Evolutionary conservation across 2,329 filamentous ascomycete genomes (phyloP).

Genomic region (Podosphaera fusca): DNA sequence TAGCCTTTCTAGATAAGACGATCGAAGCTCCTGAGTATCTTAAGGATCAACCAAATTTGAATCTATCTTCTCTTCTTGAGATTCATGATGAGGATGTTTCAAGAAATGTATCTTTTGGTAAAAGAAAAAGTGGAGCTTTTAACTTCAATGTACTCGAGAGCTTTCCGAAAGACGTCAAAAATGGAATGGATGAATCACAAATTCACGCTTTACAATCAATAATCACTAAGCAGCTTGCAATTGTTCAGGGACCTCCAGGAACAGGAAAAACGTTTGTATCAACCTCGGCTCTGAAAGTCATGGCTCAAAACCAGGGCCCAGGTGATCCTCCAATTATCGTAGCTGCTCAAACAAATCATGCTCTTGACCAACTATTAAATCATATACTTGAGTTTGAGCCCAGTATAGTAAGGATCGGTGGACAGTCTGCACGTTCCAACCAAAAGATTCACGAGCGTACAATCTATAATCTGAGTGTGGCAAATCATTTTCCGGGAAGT

Average conservation of each 20-base stretch:
- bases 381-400: constrained; percentile 26
- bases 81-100: constrained; percentile 3
- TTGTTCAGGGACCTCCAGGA: constrained; percentile 61
- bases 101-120: neutral
- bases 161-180: constrained; percentile 26
- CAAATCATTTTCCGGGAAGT: constrained; percentile 12
- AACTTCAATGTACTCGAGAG: constrained; percentile 29
- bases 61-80: constrained; percentile 22
- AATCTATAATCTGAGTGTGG: constrained; percentile 34
- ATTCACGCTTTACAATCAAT: constrained; percentile 43
- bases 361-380: constrained; percentile 55
- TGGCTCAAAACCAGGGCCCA: constrained; percentile 33
- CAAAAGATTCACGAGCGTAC: constrained; percentile 40
- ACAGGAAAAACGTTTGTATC: constrained; percentile 69
- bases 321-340: constrained; percentile 49
- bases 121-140: constrained; percentile 16
- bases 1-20: constrained; percentile 25
- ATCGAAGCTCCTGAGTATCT: constrained; percentile 30
- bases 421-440: constrained; percentile 20
- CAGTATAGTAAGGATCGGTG: constrained; percentile 35
- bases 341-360: constrained; percentile 76
- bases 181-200: constrained; percentile 47
- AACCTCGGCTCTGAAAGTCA: constrained; percentile 41
- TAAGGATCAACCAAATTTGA: constrained; percentile 21
- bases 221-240: constrained; percentile 44